These are phyloP conservation scores for Populus euphratica DNA, from an alignment of 345 rosid species.

Conservation along the genomic window DNA sequence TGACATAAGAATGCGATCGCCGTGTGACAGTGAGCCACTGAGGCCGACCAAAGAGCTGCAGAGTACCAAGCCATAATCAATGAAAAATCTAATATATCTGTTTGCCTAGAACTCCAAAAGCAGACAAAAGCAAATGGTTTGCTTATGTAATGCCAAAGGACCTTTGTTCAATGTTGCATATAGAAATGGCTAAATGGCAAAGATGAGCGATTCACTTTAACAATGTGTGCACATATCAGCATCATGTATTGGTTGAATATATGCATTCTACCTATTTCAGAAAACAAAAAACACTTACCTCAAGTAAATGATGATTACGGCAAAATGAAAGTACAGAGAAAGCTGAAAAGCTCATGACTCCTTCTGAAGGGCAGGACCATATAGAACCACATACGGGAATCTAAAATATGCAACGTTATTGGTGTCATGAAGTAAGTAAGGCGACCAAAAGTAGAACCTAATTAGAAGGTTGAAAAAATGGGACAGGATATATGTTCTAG, in stretches of 20 bases:
- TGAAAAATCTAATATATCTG: neutral
- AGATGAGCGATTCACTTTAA: too few relatives aligned
- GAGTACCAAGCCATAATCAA: neutral
- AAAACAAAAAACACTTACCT: conserved; percentile 37
- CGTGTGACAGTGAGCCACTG: conserved; percentile 79
- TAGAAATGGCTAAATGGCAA: too few relatives aligned
- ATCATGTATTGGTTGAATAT: too few relatives aligned
- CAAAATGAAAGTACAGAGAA: conserved; percentile 81
- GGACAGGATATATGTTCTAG: neutral
- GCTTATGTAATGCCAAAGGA: too few relatives aligned
- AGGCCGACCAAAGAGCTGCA: conserved; percentile 80
- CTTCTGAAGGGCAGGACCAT: conserved; percentile 81
- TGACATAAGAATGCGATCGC: conserved; percentile 65
- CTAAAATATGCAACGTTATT: conserved; percentile 27
- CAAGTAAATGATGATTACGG: conserved; percentile 81
- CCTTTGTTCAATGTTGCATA: too few relatives aligned
- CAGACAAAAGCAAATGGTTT: neutral
- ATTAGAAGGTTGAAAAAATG: neutral
- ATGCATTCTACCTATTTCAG: neutral
- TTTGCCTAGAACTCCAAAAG: neutral
- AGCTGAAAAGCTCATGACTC: conserved; percentile 76
- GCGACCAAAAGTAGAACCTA: neutral
- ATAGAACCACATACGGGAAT: conserved; percentile 84
- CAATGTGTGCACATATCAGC: too few relatives aligned
- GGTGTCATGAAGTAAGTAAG: neutral